Conservation (phyloP, 495 filamentous ascomycete genomes). For the Chaetomium fimeti region DNA sequence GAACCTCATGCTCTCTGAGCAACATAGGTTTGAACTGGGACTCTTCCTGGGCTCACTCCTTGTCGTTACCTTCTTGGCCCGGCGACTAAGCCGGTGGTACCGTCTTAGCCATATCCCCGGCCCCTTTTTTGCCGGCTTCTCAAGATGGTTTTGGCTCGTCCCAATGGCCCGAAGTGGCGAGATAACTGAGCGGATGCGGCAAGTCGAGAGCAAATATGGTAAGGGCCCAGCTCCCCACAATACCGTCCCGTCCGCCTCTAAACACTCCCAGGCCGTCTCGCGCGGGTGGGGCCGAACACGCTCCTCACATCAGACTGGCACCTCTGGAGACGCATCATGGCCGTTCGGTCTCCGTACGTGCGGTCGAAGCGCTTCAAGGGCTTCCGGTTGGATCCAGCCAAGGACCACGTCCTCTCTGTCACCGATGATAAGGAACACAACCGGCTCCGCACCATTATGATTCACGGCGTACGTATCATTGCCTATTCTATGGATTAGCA, state of each 20-base stretch:
- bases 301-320: conserved; percentile 5
- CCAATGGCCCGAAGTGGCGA: conserved; percentile 1
- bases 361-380: not conserved
- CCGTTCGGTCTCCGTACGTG: not conserved
- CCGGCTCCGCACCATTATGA: conserved; percentile 3
- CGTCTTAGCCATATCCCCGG: conserved; percentile 8
- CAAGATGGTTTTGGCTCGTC: conserved; percentile 5
- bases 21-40: not conserved
- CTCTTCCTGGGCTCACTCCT: not conserved
- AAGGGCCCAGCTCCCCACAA: too few species aligned
- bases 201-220: not conserved
- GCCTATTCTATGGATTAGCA: not conserved
- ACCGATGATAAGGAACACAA: not conserved
- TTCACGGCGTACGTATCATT: conserved; percentile 2
- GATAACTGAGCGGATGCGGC: not conserved
- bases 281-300: conserved; percentile 3
- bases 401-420: not conserved
- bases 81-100: conserved; percentile 2
- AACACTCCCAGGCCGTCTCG: not conserved
- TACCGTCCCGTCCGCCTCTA: not conserved
- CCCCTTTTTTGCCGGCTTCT: conserved; percentile 6
- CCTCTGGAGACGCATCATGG: conserved; percentile 6
- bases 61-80: not conserved
- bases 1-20: not conserved
- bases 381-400: not conserved